phyloP scores from a whole-genome alignment of 2,329 filamentous ascomycete species.

The Cladosporium sp. region DNA sequence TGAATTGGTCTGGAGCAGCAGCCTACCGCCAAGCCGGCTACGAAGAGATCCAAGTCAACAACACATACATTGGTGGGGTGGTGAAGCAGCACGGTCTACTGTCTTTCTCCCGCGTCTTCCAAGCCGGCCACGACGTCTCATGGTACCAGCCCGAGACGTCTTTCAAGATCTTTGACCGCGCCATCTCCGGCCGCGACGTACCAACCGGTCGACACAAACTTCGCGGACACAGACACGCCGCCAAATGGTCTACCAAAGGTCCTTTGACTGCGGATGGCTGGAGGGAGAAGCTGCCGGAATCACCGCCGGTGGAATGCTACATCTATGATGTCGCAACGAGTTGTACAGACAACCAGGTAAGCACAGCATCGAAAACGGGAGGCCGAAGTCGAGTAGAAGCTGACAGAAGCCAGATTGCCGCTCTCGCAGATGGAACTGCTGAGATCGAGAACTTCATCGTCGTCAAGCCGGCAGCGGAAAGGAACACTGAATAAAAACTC shows the following conservation, averaged over 20 bases:
- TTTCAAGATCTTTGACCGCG: conserved; percentile 52
- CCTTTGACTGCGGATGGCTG: conserved; percentile 38
- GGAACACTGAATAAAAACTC: too few species aligned
- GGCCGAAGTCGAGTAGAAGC: neutral
- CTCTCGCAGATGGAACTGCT: conserved; percentile 43
- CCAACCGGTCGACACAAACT: conserved; percentile 46
- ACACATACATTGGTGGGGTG: conserved; percentile 26
- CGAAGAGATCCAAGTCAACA: conserved; percentile 25
- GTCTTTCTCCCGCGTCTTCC: conserved; percentile 33
- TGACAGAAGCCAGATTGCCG: conserved; percentile 19
- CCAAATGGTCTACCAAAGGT: conserved; percentile 37
- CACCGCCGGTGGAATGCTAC: conserved; percentile 42
- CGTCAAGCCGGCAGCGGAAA: conserved; percentile 5
- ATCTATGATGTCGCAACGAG: conserved; percentile 34
- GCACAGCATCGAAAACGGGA: neutral
- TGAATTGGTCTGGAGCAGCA: conserved; percentile 21
- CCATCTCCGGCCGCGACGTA: conserved; percentile 49
- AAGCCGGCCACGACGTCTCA: conserved; percentile 28
- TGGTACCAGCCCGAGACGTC: conserved; percentile 52
- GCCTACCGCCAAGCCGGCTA: conserved; percentile 29
- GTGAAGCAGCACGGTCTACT: conserved; percentile 33
- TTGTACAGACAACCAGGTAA: conserved; percentile 43
- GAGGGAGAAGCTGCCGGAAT: conserved; percentile 41
- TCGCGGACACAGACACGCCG: conserved; percentile 33
- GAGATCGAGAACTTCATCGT: conserved; percentile 46